Percentiles rank a stretch among this genome's conserved stretches.
phyloP scores from a whole-genome alignment of 2,329 filamentous ascomycete genomes.

The Gremmenia infestans region DNA sequence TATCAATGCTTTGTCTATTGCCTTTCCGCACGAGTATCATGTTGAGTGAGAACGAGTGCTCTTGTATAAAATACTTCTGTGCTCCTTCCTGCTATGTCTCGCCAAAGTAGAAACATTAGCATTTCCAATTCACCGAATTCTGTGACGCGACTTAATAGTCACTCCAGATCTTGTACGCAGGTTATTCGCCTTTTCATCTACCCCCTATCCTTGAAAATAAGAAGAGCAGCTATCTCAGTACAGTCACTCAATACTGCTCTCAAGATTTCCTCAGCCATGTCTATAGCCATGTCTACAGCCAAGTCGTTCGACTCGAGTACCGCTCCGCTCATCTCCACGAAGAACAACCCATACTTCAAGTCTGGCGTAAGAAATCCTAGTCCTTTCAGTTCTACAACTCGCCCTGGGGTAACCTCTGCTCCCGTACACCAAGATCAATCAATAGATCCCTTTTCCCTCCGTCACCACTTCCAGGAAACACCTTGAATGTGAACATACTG shows the following conservation, averaged over 20 bases:
- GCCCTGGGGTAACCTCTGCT: too few species aligned
- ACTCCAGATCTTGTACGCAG: too few species aligned
- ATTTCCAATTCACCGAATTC: neutral
- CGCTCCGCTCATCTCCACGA: neutral
- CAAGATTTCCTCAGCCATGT: neutral
- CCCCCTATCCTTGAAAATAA: neutral
- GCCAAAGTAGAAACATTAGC: neutral
- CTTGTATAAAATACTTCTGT: neutral
- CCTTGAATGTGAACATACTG: too few species aligned
- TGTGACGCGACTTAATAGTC: too few species aligned
- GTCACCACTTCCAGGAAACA: too few species aligned
- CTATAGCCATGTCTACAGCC: neutral
- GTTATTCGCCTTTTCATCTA: too few species aligned
- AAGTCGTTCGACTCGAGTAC: neutral
- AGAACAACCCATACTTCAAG: slow-evolving; percentile 4
- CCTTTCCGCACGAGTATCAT: too few species aligned
- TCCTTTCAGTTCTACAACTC: too few species aligned
- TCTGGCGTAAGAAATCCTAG: slow-evolving; percentile 9
- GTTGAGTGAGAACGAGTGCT: too few species aligned
- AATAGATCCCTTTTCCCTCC: too few species aligned
- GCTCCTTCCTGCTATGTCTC: neutral
- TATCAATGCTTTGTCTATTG: too few species aligned
- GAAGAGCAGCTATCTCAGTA: neutral
- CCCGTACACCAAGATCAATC: too few species aligned
- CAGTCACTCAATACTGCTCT: neutral